A percentile compares a stretch with the other conserved stretches of the same genome.
Conservation (phyloP, 768 basidiomycete species). For the Ramaria sp. region DNA sequence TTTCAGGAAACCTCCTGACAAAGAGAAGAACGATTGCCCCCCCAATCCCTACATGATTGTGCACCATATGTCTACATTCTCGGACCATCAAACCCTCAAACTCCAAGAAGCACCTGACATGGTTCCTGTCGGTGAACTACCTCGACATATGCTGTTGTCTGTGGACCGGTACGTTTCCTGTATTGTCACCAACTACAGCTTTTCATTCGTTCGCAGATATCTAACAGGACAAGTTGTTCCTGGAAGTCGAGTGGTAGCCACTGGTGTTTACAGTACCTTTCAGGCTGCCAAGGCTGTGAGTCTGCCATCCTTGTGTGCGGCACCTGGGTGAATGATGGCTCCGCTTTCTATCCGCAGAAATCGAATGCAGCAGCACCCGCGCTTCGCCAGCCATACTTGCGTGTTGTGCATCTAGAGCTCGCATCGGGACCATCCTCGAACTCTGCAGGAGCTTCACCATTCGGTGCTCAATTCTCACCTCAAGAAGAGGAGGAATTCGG, state of each 20-base stretch:
- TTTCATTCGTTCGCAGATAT: slow-evolving; percentile 27
- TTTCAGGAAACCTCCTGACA: slow-evolving; percentile 41
- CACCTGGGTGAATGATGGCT: neutral
- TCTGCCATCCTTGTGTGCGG: slow-evolving; percentile 8
- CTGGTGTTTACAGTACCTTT: slow-evolving; percentile 96
- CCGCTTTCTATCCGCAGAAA: slow-evolving; percentile 40
- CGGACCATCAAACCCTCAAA: slow-evolving; percentile 94
- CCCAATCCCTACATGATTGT: slow-evolving; percentile 93
- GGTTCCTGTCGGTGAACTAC: slow-evolving; percentile 98
- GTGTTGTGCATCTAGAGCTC: slow-evolving; percentile 84
- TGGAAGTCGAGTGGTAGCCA: slow-evolving; percentile 89
- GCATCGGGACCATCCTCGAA: slow-evolving; percentile 61
- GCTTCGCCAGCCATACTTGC: slow-evolving; percentile 87
- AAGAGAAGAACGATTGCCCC: slow-evolving; percentile 91
- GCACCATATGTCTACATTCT: slow-evolving; percentile 87
- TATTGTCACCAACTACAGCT: neutral
- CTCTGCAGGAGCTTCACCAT: slow-evolving; percentile 60
- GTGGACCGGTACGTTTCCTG: slow-evolving; percentile 48
- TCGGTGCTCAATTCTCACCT: slow-evolving; percentile 80
- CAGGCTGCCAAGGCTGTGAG: slow-evolving; percentile 76
- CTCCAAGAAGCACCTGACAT: slow-evolving; percentile 98
- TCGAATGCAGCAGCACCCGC: slow-evolving; percentile 68
- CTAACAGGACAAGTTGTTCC: slow-evolving; percentile 91
- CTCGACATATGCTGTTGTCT: slow-evolving; percentile 88
- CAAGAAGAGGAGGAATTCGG: slow-evolving; percentile 97